Conservation (phyloP, 768 basidiomycete genomes). For the Galerina marginata region DNA sequence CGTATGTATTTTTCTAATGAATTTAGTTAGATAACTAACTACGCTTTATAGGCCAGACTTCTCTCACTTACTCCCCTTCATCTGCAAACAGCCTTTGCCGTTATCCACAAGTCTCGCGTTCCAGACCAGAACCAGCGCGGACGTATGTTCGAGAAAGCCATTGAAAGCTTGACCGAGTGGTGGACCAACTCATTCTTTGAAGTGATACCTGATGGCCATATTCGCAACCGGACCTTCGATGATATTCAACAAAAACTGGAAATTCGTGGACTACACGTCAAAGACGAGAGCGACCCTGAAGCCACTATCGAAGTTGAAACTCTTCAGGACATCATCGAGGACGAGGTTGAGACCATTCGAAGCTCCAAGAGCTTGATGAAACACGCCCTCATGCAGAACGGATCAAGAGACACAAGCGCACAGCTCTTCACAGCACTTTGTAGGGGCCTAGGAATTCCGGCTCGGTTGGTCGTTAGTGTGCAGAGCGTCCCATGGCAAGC, state of each 20-base stretch:
- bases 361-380: slow-evolving; percentile 92
- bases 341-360: slow-evolving; percentile 71
- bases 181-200: slow-evolving; percentile 81
- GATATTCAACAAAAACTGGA: slow-evolving; percentile 60
- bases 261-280: slow-evolving; percentile 33
- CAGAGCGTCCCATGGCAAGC: slow-evolving; percentile 94
- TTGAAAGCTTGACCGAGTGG: slow-evolving; percentile 80
- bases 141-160: slow-evolving; percentile 84
- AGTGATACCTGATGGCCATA: slow-evolving; percentile 64
- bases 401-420: slow-evolving; percentile 85
- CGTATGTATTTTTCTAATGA: slow-evolving; percentile 45
- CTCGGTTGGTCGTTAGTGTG: slow-evolving; percentile 86
- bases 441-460: slow-evolving; percentile 84
- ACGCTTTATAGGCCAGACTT: slow-evolving; percentile 72
- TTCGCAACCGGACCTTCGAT: slow-evolving; percentile 79
- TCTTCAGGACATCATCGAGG: slow-evolving; percentile 51
- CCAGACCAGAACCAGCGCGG: slow-evolving; percentile 85
- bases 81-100: slow-evolving; percentile 79
- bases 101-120: slow-evolving; percentile 80
- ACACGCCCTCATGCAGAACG: slow-evolving; percentile 79
- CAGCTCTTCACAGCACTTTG: slow-evolving; percentile 93
- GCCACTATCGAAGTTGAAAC: slow-evolving; percentile 45
- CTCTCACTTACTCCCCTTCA: slow-evolving; percentile 84
- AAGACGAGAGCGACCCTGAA: slow-evolving; percentile 29
- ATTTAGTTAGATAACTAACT: background rate